Percentiles rank a stretch among this genome's conserved stretches.
Evolutionary conservation across 1,284 basidiomycete genomes (phyloP).

Genomic region (Ustilago curta): DNA sequence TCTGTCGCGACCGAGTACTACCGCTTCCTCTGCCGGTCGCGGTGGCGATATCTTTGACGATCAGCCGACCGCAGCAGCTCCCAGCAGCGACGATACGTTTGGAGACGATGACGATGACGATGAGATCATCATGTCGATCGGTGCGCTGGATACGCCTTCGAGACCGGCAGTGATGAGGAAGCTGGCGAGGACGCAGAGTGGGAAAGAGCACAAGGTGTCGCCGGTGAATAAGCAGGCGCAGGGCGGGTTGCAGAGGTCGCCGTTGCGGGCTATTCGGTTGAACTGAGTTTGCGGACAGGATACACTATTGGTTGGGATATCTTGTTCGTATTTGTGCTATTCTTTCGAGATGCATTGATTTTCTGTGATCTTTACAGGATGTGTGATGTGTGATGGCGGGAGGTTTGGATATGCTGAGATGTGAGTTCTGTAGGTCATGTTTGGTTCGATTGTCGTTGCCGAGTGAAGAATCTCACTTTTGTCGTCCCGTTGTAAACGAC

Average conservation of each 20-base stretch:
- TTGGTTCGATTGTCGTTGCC: too few relatives aligned
- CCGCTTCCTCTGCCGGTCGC: constrained; percentile 13
- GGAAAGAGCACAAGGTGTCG: neutral
- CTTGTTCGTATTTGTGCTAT: neutral
- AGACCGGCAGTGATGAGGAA: constrained; percentile 22
- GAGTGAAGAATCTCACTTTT: too few relatives aligned
- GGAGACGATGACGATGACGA: constrained; percentile 44
- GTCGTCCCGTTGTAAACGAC: too few relatives aligned
- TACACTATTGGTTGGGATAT: neutral
- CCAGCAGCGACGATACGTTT: constrained; percentile 36
- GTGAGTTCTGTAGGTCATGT: too few relatives aligned
- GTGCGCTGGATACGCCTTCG: constrained; percentile 47
- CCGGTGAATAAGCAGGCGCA: neutral
- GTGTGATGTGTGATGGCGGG: too few relatives aligned
- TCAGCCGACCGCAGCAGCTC: constrained; percentile 12
- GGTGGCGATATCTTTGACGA: constrained; percentile 36
- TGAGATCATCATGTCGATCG: constrained; percentile 13
- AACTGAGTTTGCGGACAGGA: neutral
- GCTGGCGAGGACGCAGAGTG: constrained; percentile 18
- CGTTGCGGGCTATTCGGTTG: constrained; percentile 14
- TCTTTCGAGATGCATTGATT: too few relatives aligned
- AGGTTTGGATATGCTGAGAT: too few relatives aligned
- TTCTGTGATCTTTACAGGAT: too few relatives aligned
- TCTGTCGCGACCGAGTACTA: neutral
- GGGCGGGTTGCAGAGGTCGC: constrained; percentile 10